phyloP scores from a whole-genome alignment of 2,329 filamentous ascomycete species.

The Fusarium devonianum region DNA sequence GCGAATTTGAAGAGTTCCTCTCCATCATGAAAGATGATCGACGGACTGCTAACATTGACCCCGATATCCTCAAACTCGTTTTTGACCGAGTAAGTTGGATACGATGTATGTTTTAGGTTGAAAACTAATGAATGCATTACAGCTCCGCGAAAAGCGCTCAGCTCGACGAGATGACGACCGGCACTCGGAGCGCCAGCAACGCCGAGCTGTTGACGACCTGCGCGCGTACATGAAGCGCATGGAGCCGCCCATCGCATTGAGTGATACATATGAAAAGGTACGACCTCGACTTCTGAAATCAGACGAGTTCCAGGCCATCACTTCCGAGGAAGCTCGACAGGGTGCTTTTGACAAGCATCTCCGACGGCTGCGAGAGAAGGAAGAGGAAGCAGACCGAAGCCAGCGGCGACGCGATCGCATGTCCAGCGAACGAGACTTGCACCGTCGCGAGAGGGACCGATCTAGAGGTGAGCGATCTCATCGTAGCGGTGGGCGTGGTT shows the following conservation, averaged over 20 bases:
- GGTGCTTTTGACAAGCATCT: slow-evolving; percentile 92
- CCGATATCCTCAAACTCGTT: slow-evolving; percentile 79
- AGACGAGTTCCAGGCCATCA: slow-evolving; percentile 83
- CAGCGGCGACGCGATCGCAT: slow-evolving; percentile 65
- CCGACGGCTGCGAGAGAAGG: slow-evolving; percentile 87
- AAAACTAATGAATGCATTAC: slow-evolving; percentile 15
- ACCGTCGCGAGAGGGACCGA: slow-evolving; percentile 69
- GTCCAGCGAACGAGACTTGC: slow-evolving; percentile 57
- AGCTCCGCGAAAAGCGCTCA: slow-evolving; percentile 85
- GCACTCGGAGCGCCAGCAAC: slow-evolving; percentile 83
- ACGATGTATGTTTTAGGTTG: background rate
- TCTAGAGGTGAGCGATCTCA: slow-evolving; percentile 69
- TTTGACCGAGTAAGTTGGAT: slow-evolving; percentile 74
- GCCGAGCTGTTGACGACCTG: slow-evolving; percentile 82
- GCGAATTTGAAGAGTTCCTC: slow-evolving; percentile 87
- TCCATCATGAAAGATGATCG: slow-evolving; percentile 83
- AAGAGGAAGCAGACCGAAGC: slow-evolving; percentile 78
- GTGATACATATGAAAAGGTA: slow-evolving; percentile 90
- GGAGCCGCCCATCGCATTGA: slow-evolving; percentile 78
- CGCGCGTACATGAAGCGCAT: slow-evolving; percentile 88
- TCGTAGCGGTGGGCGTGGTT: slow-evolving; percentile 62
- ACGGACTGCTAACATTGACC: slow-evolving; percentile 86
- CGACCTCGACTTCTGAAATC: slow-evolving; percentile 79
- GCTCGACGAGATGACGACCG: slow-evolving; percentile 84
- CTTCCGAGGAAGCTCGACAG: slow-evolving; percentile 82